Base-by-base conservation (phyloP, 2,329 filamentous ascomycete genomes). In the Xylaria sp. region DNA sequence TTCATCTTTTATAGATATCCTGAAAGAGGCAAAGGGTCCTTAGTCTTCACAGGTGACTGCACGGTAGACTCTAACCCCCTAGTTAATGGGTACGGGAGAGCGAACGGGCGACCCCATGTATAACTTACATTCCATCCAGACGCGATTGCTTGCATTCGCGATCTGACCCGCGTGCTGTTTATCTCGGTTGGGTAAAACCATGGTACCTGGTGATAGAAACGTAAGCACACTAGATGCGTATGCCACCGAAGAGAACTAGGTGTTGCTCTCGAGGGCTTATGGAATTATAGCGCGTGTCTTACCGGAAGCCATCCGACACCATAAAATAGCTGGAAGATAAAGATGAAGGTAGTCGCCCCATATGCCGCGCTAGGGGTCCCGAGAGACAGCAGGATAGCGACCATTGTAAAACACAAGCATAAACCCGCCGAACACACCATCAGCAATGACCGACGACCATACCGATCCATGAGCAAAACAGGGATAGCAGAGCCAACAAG, bases 311-410 rank as follows among this genome's bases (percentile, higher is more conserved):
- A 77, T 0, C 74, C 72, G 16, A 77, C 62, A 1, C 74, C 74
- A n/a, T 72, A 69, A 55, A 77, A 73, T 7, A 75, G 45, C 61
- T 77, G 74, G 59, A 78, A 78, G 8, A 78, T 60, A 60, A 78
- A 78, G 4, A 78, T 71, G 39, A 77, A 75, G 1, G 72, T 73
- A 0, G 71, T 74, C 0, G 75, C 74, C 1, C 68, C 75, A 46
- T 76, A 75, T 0, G 74, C 74, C 4, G 66, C 63, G 5, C 63
- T 53, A 2, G 54, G 60, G 0, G 61, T 66, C 0, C 65, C 69
- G 0, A 70, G 56, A 0, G 73, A 76, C 0, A 77, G 60, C 1
- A 78, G 56, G 21, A 74, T 73, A 0, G 74, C 57, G 1, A 71
- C 68, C 66, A 76, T 69, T 7, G 71, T 65, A 53, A 77, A 77